Conservation (phyloP, 345 rosid genomes). For the Salix viminalis region DNA sequence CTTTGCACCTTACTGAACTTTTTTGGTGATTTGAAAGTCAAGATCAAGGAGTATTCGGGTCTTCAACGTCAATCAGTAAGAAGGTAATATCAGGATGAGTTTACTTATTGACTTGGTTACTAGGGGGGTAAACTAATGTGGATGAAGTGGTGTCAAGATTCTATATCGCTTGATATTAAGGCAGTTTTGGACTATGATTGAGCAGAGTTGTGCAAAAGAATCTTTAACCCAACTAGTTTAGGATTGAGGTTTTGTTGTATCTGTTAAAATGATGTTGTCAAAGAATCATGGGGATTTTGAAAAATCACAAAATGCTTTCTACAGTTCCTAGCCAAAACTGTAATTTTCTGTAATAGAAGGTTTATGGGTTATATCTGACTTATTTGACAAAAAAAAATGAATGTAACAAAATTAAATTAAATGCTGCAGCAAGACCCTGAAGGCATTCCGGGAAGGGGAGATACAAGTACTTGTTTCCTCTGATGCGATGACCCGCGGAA, state of each 20-base stretch:
- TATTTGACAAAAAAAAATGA: background rate
- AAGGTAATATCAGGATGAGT: constrained; percentile 43
- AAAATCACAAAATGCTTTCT: too few relatives aligned
- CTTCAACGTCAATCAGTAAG: constrained; percentile 72
- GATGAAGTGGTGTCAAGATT: too few relatives aligned
- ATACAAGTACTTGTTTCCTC: constrained; percentile 89
- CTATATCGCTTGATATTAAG: too few relatives aligned
- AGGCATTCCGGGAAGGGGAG: constrained; percentile 72
- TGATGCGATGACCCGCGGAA: constrained; percentile 95
- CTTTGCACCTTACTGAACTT: constrained; percentile 70
- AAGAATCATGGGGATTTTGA: background rate
- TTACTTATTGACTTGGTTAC: background rate
- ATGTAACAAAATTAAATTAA: constrained; percentile 6
- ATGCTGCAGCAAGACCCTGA: constrained; percentile 69
- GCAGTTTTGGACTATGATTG: too few relatives aligned
- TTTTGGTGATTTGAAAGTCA: constrained; percentile 65
- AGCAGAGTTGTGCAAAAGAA: too few relatives aligned
- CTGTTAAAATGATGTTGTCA: background rate
- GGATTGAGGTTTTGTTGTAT: background rate
- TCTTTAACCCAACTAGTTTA: too few relatives aligned
- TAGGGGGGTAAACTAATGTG: too few relatives aligned
- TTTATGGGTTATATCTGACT: background rate
- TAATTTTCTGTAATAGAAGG: background rate
- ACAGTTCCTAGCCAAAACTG: background rate
- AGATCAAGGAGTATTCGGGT: constrained; percentile 84